Conservation (phyloP, 176 grass and related monocot species). For the Ampelocalamus luodianensis region DNA sequence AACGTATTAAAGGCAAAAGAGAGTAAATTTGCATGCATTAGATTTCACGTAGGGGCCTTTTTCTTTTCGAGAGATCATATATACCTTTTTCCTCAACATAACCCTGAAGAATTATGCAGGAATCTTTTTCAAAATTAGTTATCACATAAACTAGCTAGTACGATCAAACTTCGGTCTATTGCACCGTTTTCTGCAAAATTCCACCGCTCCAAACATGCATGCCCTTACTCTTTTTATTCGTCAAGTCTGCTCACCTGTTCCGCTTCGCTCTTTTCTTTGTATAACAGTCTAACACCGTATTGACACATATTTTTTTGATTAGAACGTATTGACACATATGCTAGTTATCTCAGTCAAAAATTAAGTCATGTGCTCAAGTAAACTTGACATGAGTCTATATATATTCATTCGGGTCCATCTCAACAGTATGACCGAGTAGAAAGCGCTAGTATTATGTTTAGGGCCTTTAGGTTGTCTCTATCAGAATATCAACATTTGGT, state of each 20-base stretch:
- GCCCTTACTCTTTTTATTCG: neutral
- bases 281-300: too few relatives aligned
- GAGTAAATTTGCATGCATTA: neutral
- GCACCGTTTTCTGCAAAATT: neutral
- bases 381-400: slow-evolving; percentile 18
- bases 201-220: neutral
- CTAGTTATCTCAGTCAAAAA: neutral
- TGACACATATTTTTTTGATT: too few relatives aligned
- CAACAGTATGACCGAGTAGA: neutral
- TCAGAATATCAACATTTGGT: neutral
- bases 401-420: neutral
- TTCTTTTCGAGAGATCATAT: neutral
- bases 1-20: neutral
- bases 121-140: neutral
- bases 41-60: neutral
- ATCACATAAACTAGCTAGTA: neutral
- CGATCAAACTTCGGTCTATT: neutral
- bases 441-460: neutral
- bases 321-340: neutral
- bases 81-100: neutral
- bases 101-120: neutral
- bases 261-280: neutral
- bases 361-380: neutral
- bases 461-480: neutral
- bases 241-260: neutral